Conservation (phyloP, 495 filamentous ascomycete genomes). For the Neurospora sp. region DNA sequence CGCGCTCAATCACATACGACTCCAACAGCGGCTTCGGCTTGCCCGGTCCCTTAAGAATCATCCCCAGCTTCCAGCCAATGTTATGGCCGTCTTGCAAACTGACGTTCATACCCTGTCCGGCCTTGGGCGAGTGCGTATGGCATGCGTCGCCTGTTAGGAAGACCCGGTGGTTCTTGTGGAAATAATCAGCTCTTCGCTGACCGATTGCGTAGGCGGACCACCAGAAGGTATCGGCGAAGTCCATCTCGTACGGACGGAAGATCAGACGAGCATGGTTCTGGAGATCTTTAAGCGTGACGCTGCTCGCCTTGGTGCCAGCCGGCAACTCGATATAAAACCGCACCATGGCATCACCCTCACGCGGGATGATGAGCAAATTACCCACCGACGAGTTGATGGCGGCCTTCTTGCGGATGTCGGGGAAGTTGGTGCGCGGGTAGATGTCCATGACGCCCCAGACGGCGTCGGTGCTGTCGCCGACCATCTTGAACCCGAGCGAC, state of each 20-base stretch:
- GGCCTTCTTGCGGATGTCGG: constrained; percentile 54
- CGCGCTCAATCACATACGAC: constrained; percentile 61
- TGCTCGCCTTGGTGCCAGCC: constrained; percentile 20
- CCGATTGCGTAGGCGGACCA: constrained; percentile 58
- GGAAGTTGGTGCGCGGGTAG: constrained; percentile 64
- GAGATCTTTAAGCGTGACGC: constrained; percentile 46
- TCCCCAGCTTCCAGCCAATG: constrained; percentile 70
- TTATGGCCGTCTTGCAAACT: constrained; percentile 48
- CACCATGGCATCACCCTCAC: constrained; percentile 51
- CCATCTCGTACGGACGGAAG: constrained; percentile 40
- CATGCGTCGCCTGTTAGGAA: constrained; percentile 63
- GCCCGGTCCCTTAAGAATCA: constrained; percentile 50
- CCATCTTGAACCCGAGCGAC: constrained; percentile 58
- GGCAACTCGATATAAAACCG: constrained; percentile 55
- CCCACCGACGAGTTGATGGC: constrained; percentile 45
- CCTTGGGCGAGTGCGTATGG: constrained; percentile 65
- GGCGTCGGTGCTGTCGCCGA: constrained; percentile 64
- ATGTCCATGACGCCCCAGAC: constrained; percentile 73
- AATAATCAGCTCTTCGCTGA: constrained; percentile 47
- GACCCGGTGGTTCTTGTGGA: constrained; percentile 45
- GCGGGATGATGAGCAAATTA: constrained; percentile 51
- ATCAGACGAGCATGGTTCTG: constrained; percentile 48
- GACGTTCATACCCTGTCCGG: constrained; percentile 67
- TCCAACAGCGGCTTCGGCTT: constrained; percentile 41
- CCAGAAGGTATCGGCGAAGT: constrained; percentile 41